Evolutionary conservation across 768 basidiomycete species (phyloP), one percentile per base, ranked within the genome.

Genomic region (Tylopilus rubrobrunneus): DNA sequence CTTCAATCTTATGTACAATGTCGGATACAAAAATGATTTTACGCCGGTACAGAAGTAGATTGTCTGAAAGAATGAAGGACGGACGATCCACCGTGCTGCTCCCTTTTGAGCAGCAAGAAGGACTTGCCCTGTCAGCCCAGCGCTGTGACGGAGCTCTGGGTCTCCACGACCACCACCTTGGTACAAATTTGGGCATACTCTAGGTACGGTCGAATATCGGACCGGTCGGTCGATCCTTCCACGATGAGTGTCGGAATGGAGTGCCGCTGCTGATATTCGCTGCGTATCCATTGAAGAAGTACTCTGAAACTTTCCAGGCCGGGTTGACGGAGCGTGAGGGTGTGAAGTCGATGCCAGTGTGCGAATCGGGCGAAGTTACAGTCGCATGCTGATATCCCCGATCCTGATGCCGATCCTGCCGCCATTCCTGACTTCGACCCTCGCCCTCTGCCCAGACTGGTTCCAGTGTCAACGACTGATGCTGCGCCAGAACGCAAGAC

Each of bases 291-390:
- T n/a, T n/a, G n/a, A n/a, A n/a, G n/a, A n/a, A n/a, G n/a, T n/a
- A n/a, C n/a, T n/a, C n/a, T n/a, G n/a, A n/a, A n/a, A n/a, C n/a
- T n/a, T n/a, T n/a, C n/a, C n/a, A n/a, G n/a, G n/a, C n/a, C n/a
- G n/a, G n/a, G n/a, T 25, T 62, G 60, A 25, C 64, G 60, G 19
- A 67, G 57, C 1, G 56, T 64, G 42, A 67, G 55, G n/a, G 44
- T 55, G 19, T 34, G 57, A 9, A 67, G 54, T 17, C 49, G 54
- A 36, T 56, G 56, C 66, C 66, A 67, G 27, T 45, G 57, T 5
- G 52, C 51, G 21, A 43, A 45, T 6, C 58, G 52, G 14, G 53
- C 23, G 29, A 41, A 58, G 29, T 45, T 48, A 45, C 49, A 49
- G 11, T 57, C 45, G 8, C 47, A 57, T 12, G 41, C 34, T 2